A percentile compares a stretch with the other conserved stretches of the same genome.
phyloP scores from a whole-genome alignment of 2,329 filamentous ascomycete species.

The Colletotrichum tabaci region DNA sequence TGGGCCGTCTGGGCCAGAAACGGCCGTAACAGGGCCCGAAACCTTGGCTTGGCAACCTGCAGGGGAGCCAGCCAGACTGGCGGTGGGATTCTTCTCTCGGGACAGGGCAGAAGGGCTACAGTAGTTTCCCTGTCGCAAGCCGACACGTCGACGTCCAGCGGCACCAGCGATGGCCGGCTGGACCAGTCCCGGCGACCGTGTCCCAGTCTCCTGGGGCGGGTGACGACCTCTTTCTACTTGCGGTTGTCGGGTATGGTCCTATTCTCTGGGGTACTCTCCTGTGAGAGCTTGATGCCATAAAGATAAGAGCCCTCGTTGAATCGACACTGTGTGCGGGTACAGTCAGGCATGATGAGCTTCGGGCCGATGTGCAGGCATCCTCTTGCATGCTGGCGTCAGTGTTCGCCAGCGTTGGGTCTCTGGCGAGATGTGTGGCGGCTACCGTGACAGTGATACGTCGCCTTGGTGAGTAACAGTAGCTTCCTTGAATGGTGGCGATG shows the following conservation, averaged over 20 bases:
- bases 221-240: not conserved
- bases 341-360: not conserved
- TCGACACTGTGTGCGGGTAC: not conserved
- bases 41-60: conserved; percentile 17
- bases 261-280: not conserved
- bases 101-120: not conserved
- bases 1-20: not conserved
- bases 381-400: not conserved
- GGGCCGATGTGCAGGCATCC: not conserved
- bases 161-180: not conserved
- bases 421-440: not conserved
- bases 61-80: conserved; percentile 1
- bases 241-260: not conserved
- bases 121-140: not conserved
- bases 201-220: not conserved
- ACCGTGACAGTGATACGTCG: not conserved
- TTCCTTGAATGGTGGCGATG: no score
- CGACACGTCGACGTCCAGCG: not conserved
- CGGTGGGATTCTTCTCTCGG: not conserved
- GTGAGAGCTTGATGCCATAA: not conserved
- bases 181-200: not conserved
- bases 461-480: not conserved
- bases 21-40: conserved; percentile 14
- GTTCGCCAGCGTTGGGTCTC: not conserved
- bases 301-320: not conserved